Percentiles rank a stretch among this genome's conserved stretches.
phyloP scores from a whole-genome alignment of 2,329 filamentous ascomycete species.

The Lomentospora prolificans region DNA sequence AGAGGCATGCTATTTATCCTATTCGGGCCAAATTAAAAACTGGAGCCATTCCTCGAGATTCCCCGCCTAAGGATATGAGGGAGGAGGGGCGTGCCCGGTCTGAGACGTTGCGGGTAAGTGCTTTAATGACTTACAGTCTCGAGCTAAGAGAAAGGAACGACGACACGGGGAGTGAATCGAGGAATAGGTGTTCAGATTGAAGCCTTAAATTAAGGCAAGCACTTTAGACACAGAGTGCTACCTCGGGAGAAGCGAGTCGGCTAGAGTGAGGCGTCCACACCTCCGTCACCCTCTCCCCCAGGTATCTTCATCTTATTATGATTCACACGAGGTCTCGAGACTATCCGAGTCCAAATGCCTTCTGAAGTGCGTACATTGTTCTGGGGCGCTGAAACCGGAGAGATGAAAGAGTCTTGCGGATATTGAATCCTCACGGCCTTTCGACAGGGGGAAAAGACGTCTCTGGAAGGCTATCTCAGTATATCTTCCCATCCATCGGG shows the following conservation, averaged over 20 bases:
- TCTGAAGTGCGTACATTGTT: background rate
- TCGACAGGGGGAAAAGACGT: background rate
- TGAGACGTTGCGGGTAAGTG: background rate
- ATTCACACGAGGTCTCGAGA: slow-evolving; percentile 1
- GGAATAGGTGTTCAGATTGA: background rate
- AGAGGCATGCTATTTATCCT: background rate
- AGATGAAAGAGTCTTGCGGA: background rate
- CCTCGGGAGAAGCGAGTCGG: background rate
- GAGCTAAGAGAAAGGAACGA: background rate
- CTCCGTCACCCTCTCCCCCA: background rate
- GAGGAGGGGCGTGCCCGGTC: background rate
- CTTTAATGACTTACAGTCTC: background rate
- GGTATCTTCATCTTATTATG: background rate
- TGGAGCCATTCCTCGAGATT: background rate
- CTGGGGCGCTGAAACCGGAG: background rate
- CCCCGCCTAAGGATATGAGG: background rate
- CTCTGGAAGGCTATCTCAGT: background rate
- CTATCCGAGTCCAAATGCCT: background rate
- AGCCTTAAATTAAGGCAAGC: background rate
- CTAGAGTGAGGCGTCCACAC: background rate
- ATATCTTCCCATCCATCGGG: background rate
- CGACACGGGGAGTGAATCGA: slow-evolving; percentile 1
- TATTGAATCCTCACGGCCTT: background rate
- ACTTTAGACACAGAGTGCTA: background rate
- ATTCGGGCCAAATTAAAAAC: background rate